Evolutionary conservation across 2,329 filamentous ascomycete species (phyloP), one percentile per base, ranked within the genome.

Genomic region (Aspergillus awamori): DNA sequence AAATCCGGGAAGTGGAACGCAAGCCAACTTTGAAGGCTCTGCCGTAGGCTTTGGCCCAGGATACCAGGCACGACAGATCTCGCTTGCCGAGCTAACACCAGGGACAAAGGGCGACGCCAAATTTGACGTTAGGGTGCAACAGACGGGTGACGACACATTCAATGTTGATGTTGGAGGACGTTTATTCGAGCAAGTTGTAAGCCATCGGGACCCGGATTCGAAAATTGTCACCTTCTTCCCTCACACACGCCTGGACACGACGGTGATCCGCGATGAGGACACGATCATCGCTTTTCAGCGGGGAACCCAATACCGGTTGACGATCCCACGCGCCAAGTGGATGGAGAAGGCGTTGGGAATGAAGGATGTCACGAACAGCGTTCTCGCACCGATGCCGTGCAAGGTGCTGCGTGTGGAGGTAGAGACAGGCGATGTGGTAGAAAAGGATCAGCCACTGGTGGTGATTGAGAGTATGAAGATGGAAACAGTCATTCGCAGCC

Each of bases 381-480:
- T 98, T 1, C 83, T 91, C 24, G 92, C 95, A 22, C 95, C 95
- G 0, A 99, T 99, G 95, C 95, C 95, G 1, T 98, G 95, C 79
- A 98, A 98, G 80, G 89, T 99, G 26, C 80, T 99, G 63, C 87
- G 92, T 66, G 95, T 97, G 52, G 91, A 97, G 76, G 92, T 97
- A 0, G 79, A 84, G 28, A 92, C 92, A 68, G 95, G 95, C 0
- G 87, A 96, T 65, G 79, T 78, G 51, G 95, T 99, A 15, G 87
- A 88, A 73, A 96, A 94, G 80, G 93, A 94, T 49, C 88, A 94
- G 60, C 87, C 92, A 6, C 80, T 99, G 60, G 91, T 98, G 11
- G 93, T 98, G 80, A 93, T 93, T 70, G 90, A 93, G 77, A 93
- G 90, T 61, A 93, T 93, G 90, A 93, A 93, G 82, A 93, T 93